These are phyloP conservation scores for Debaryomyces robertsiae DNA, from an alignment of 1,139 yeast species.

Conservation along the genomic window DNA sequence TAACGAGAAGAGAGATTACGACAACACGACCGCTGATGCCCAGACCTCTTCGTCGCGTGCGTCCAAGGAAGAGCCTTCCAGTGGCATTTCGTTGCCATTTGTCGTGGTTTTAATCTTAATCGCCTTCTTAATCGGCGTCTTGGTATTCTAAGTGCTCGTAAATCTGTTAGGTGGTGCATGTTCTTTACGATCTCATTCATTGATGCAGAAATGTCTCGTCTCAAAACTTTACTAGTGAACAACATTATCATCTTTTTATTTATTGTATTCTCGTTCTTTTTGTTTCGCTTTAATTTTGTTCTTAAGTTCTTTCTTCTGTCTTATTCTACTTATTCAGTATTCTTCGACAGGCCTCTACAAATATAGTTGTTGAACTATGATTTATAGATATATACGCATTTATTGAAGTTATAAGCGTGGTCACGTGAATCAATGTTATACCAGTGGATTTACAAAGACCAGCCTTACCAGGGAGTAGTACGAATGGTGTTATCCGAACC, in stretches of 20 bases:
- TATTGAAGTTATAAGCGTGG: neutral
- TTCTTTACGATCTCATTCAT: slow-evolving; percentile 1
- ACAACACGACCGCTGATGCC: slow-evolving; percentile 9
- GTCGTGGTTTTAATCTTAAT: slow-evolving; percentile 54
- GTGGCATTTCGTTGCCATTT: slow-evolving; percentile 54
- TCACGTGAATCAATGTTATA: neutral
- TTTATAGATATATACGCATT: neutral
- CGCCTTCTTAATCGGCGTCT: slow-evolving; percentile 65
- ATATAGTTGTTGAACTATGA: neutral
- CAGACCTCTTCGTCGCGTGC: slow-evolving; percentile 15
- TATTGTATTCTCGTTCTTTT: slow-evolving; percentile 1
- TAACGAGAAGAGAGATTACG: slow-evolving; percentile 16
- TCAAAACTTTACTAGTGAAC: slow-evolving; percentile 3
- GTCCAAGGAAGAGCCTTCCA: slow-evolving; percentile 33
- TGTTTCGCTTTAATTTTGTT: neutral
- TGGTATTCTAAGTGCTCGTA: slow-evolving; percentile 41
- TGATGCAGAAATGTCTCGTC: neutral
- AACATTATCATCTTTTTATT: slow-evolving; percentile 4
- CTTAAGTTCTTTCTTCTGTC: slow-evolving; percentile 1
- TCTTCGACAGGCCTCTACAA: neutral
- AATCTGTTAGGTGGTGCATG: slow-evolving; percentile 2
- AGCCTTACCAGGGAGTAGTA: neutral
- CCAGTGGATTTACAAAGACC: neutral
- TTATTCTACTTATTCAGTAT: slow-evolving; percentile 1
- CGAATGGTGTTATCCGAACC: neutral